Base-by-base conservation (phyloP, 257 asterid genomes). In the Linaria vulgaris region DNA sequence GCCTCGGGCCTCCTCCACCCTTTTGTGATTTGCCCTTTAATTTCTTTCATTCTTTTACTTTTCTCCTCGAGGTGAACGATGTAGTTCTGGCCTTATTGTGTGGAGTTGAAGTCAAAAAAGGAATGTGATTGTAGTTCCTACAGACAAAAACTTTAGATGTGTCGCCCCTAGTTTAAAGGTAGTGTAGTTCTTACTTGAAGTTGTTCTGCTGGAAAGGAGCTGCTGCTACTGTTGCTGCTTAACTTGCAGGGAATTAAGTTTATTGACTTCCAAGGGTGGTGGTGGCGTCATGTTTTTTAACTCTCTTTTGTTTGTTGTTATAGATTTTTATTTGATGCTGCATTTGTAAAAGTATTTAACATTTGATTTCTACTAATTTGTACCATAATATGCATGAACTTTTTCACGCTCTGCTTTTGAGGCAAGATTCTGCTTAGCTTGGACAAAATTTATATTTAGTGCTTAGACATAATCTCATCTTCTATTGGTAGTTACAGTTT, bases 41-140 rank as follows among this genome's bases (percentile, higher is more conserved):
- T 74, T 75, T 63, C 63, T 61, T 78, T 73, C 47, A 62, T 74
- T 72, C 73, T 70, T 73, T 65, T 43, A 56, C 24, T 34, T 16
- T 30, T 58, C 72, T 69, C 69, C 78, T 77, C 71, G 50, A 72
- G 77, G 74, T 82, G 78, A 78, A 74, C 78, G 81, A 76, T 46
- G 78, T 63, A 64, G 73, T 83, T 61, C 66, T 73, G 79, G 65
- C 76, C 74, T 73, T 64, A 48, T 74, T 62, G 71, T 72, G 82
- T 63, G 63, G 77, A 83, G 78, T 84, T 41, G 77, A 73, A 76
- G 74, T 67, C 60, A 17, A 66, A 84, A n/a, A 76, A 64, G 82
- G 65, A 77, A 72, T 74, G 85, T 82, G 78, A 75, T 80, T 82
- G 76, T 75, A 79, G 84, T 80, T 16, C 53, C 19, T 13, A 66